Evolutionary conservation across 75 land plant species (phyloP), one percentile per base, ranked within the genome.

Genomic region (Gnetum montanum): DNA sequence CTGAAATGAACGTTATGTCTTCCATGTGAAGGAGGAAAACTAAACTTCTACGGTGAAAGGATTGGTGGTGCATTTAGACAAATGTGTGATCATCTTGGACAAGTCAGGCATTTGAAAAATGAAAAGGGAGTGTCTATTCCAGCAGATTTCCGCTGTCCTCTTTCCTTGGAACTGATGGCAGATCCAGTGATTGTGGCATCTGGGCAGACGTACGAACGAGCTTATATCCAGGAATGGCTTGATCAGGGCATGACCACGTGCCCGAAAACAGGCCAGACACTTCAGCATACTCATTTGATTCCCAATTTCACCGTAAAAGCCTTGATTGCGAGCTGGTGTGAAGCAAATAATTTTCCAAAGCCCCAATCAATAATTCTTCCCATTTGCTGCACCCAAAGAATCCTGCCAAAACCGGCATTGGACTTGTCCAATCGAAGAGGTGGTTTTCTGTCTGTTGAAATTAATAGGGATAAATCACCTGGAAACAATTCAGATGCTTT

Each of bases 171-270:
- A 54, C 64, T 68, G 16, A 72, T 72, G 75, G 59, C 71, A 52
- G 75, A 72, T n/a, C 75, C 75, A 19, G 75, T 72, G 8, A 72
- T 72, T 49, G 50, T 72, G 8, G 72, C 75, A 6, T 72, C 75
- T 55, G 75, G 75, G 23, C 75, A 72, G 52, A 72, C 75, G 6
- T 72, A 72, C 57, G 75, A 72, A 19, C 46, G 71, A 45, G 60
- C 60, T 10, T 72, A 61, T 60, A 72, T 72, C 18, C 65, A 69
- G 30, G 34, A 67, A 25, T 72, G 75, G 75, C 57, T 72, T 34
- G 75, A 72, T 55, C 65, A 61, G 31, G 75, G 75, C 12, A 54
- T 59, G 34, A 61, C 75, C 46, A 69, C 72, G 28, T 72, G 75
- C 31, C 75, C 75, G n/a, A 72, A 72, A 62, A 72, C 72, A 4